These are phyloP conservation scores for Coniosporium tulheliwenetii DNA, from an alignment of 2,329 filamentous ascomycete genomes.

Conservation along the genomic window DNA sequence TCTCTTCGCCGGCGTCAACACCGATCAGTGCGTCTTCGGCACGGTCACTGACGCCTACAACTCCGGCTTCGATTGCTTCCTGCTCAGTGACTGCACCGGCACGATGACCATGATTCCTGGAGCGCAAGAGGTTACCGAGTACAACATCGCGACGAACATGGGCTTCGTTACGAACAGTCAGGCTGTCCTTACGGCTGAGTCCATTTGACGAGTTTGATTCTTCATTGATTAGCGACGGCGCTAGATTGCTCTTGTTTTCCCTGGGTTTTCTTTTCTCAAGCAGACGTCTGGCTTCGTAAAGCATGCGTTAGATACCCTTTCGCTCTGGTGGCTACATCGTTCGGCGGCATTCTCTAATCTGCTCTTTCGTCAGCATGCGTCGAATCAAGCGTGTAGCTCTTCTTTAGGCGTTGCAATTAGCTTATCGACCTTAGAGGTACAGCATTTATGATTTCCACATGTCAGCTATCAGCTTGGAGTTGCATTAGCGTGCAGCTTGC, in stretches of 20 bases:
- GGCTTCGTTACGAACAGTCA: constrained; percentile 24
- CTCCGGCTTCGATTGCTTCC: constrained; percentile 26
- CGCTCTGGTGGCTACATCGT: no score
- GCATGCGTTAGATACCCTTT: no score
- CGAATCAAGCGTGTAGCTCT: no score
- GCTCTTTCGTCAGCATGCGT: no score
- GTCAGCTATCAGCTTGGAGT: no score
- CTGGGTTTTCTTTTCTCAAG: no score
- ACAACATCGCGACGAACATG: constrained; percentile 18
- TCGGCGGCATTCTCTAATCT: no score
- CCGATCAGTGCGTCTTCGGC: constrained; percentile 26
- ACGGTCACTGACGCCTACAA: constrained; percentile 25
- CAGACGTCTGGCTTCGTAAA: no score
- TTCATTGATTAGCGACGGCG: not conserved
- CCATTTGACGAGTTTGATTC: constrained; percentile 3
- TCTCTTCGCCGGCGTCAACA: constrained; percentile 26
- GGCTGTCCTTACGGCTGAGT: constrained; percentile 12
- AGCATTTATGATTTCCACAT: no score
- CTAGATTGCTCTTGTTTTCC: not conserved
- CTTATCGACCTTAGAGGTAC: no score
- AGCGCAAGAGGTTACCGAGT: constrained; percentile 23
- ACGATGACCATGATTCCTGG: constrained; percentile 22
- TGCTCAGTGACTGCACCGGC: constrained; percentile 24
- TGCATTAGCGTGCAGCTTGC: no score
- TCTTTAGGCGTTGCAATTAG: no score